These are phyloP conservation scores for Eremomyces bilateralis DNA, from an alignment of 495 filamentous ascomycete species.

Conservation along the genomic window DNA sequence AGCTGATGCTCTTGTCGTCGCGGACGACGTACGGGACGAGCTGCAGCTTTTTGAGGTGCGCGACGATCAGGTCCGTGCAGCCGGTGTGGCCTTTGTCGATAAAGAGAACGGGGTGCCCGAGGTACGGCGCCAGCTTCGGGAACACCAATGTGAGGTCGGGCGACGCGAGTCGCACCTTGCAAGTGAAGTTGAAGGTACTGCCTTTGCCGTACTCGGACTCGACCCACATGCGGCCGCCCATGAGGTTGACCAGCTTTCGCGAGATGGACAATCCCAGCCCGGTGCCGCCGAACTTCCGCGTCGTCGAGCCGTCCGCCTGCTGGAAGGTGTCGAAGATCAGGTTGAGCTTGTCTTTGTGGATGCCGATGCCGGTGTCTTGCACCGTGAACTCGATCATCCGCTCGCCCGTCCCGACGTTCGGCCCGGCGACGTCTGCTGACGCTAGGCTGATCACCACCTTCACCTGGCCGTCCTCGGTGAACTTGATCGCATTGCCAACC, in stretches of 20 bases:
- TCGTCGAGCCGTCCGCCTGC: constrained; percentile 95
- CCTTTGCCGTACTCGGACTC: constrained; percentile 82
- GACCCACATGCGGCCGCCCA: constrained; percentile 97
- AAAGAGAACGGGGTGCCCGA: constrained; percentile 81
- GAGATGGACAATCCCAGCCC: constrained; percentile 93
- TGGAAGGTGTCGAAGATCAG: constrained; percentile 99
- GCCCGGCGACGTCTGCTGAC: not conserved
- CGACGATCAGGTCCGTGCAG: constrained; percentile 47
- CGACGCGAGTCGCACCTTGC: constrained; percentile 68
- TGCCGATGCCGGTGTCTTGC: constrained; percentile 92
- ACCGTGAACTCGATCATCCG: constrained; percentile 94
- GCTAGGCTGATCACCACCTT: constrained; percentile 77
- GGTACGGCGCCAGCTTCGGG: constrained; percentile 72
- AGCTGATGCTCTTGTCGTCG: constrained; percentile 31
- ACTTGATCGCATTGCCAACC: constrained; percentile 77
- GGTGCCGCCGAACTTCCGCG: constrained; percentile 88
- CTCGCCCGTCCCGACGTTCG: constrained; percentile 33
- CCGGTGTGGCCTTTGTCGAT: constrained; percentile 83
- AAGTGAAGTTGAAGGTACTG: constrained; percentile 95
- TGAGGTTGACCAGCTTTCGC: constrained; percentile 82
- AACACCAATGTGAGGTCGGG: constrained; percentile 62
- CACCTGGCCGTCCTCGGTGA: constrained; percentile 93
- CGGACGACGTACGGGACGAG: constrained; percentile 59
- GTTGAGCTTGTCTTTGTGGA: constrained; percentile 87
- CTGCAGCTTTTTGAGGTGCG: constrained; percentile 59